Conservation (phyloP, 441 rosid species). For the Pelargonium hybrid region DNA sequence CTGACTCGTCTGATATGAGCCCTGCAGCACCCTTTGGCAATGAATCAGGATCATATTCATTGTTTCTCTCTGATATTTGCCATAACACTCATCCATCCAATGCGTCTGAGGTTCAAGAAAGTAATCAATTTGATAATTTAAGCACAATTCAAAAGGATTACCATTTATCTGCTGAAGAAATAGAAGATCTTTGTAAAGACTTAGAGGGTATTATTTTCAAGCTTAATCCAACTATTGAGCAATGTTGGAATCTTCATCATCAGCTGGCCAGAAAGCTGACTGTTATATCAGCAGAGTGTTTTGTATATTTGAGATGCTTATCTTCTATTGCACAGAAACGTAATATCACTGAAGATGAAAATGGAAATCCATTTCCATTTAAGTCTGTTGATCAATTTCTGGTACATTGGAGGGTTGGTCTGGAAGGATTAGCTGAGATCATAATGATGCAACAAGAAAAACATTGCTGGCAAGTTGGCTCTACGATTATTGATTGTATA, state of each 20-base stretch:
- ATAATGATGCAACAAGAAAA: conserved; percentile 39
- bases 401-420: conserved; percentile 38
- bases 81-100: conserved; percentile 20
- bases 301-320: conserved; percentile 48
- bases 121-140: conserved; percentile 19
- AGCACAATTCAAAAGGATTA: conserved; percentile 20
- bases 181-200: conserved; percentile 42
- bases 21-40: conserved; percentile 18
- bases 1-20: conserved; percentile 22
- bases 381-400: conserved; percentile 30
- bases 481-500: conserved; percentile 59
- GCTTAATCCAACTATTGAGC: conserved; percentile 48
- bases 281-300: conserved; percentile 45
- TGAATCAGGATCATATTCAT: conserved; percentile 25
- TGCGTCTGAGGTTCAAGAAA: conserved; percentile 28
- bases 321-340: conserved; percentile 32
- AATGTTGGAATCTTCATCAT: conserved; percentile 59
- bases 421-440: conserved; percentile 48
- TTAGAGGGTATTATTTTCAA: conserved; percentile 38
- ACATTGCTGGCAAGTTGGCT: conserved; percentile 66
- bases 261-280: conserved; percentile 51
- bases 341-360: conserved; percentile 27
- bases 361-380: conserved; percentile 25
- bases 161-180: conserved; percentile 38
- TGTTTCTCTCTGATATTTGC: conserved; percentile 45